phyloP scores from a whole-genome alignment of 352 stramenopile genomes.

The Elongisporangium undulatum region DNA sequence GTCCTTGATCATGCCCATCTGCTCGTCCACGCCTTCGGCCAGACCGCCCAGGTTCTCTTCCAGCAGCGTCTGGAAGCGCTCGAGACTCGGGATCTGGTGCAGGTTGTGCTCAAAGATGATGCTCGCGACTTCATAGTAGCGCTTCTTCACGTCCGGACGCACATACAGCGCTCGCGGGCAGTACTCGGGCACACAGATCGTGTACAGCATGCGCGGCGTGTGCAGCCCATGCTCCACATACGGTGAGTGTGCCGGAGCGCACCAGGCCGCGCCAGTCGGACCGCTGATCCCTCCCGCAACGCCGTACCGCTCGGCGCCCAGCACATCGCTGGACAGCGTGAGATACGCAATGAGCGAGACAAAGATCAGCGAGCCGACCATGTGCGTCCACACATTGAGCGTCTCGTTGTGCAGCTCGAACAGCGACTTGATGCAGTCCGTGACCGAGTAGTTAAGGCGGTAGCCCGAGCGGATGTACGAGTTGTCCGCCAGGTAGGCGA shows the following conservation, averaged over 20 bases:
- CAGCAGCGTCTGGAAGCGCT: conserved; percentile 71
- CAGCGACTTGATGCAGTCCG: conserved; percentile 73
- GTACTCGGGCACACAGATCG: conserved; percentile 29
- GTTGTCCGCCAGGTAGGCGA: conserved; percentile 80
- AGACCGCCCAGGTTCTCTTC: conserved; percentile 71
- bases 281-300: neutral
- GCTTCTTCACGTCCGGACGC: conserved; percentile 16
- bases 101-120: conserved; percentile 82
- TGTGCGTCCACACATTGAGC: conserved; percentile 87
- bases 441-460: conserved; percentile 75
- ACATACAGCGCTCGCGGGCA: conserved; percentile 24
- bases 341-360: conserved; percentile 74
- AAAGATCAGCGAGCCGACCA: conserved; percentile 84
- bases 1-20: conserved; percentile 61
- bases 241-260: conserved; percentile 14
- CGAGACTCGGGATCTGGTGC: conserved; percentile 78
- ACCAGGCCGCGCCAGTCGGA: conserved; percentile 20
- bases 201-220: conserved; percentile 42
- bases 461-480: conserved; percentile 87
- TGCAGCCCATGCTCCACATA: conserved; percentile 47
- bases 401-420: conserved; percentile 89
- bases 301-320: conserved; percentile 10
- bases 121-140: conserved; percentile 76
- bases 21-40: conserved; percentile 51
- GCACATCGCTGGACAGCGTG: conserved; percentile 44